Conservation (phyloP, 257 asterid genomes). For the Leonotis leonurus region DNA sequence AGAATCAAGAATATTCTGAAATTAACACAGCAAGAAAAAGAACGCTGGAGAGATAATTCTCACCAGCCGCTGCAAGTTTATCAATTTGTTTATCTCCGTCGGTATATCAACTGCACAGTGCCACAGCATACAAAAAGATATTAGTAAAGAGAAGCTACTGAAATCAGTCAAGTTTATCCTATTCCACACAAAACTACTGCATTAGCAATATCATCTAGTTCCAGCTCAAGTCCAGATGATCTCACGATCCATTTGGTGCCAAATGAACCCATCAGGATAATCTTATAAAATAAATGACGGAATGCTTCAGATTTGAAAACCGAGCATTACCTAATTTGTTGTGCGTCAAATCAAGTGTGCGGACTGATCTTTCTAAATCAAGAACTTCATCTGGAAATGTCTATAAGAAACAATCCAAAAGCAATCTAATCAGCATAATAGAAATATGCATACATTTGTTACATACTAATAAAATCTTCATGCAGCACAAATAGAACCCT, state of each 20-base stretch:
- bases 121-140: conserved; percentile 19
- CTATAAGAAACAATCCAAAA: conserved; percentile 26
- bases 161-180: conserved; percentile 1
- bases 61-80: conserved; percentile 92
- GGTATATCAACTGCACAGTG: conserved; percentile 95
- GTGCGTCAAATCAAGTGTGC: conserved; percentile 85
- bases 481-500: too few relatives aligned
- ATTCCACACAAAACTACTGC: too few relatives aligned
- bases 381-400: conserved; percentile 84
- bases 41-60: conserved; percentile 20
- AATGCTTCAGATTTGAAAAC: conserved; percentile 8
- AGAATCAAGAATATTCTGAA: not conserved
- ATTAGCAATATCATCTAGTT: too few relatives aligned
- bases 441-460: not conserved
- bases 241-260: too few relatives aligned
- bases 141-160: conserved; percentile 9
- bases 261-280: too few relatives aligned
- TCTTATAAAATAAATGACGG: too few relatives aligned
- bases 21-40: not conserved
- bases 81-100: conserved; percentile 63
- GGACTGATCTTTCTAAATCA: conserved; percentile 71
- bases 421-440: conserved; percentile 11
- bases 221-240: too few relatives aligned
- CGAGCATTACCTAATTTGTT: conserved; percentile 62
- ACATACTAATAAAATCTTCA: not conserved